phyloP scores from a whole-genome alignment of 2,329 filamentous ascomycete genomes.

The Fusarium sp. region DNA sequence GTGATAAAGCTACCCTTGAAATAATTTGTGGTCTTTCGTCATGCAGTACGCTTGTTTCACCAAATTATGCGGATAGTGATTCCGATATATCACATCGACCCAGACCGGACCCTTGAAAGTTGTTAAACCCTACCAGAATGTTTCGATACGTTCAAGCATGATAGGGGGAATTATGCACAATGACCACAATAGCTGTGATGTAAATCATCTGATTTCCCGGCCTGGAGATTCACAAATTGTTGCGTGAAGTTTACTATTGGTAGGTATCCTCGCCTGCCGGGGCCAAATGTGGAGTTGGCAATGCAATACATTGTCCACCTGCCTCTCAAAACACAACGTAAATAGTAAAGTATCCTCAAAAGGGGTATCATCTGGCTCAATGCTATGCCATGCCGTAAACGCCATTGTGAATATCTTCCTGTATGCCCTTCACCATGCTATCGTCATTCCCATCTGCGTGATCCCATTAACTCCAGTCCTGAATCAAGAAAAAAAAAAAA shows the following conservation, averaged over 20 bases:
- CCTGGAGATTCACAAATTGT: not conserved
- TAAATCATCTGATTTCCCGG: not conserved
- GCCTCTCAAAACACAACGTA: not conserved
- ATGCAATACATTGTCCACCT: not conserved
- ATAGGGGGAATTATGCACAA: not conserved
- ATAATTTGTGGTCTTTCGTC: too few relatives aligned
- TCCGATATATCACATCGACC: not conserved
- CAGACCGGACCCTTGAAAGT: not conserved
- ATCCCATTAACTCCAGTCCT: conserved; percentile 13
- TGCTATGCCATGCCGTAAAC: conserved; percentile 35
- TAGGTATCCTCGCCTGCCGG: not conserved
- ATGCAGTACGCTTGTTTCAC: not conserved
- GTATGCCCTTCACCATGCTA: not conserved
- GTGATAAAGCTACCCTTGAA: not conserved
- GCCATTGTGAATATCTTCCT: conserved; percentile 18
- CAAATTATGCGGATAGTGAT: not conserved
- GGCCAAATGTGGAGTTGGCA: not conserved
- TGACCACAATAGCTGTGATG: not conserved
- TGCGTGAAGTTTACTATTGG: not conserved
- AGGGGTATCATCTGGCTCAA: conserved; percentile 38
- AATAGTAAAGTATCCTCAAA: conserved; percentile 21
- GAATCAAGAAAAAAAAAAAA: not conserved
- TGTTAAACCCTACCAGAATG: not conserved
- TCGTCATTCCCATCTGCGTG: not conserved
- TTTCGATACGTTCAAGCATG: not conserved